Evolutionary conservation across 2,329 filamentous ascomycete species (phyloP), one percentile per base, ranked within the genome.

Genomic region (Dryadomyces quercivorus): DNA sequence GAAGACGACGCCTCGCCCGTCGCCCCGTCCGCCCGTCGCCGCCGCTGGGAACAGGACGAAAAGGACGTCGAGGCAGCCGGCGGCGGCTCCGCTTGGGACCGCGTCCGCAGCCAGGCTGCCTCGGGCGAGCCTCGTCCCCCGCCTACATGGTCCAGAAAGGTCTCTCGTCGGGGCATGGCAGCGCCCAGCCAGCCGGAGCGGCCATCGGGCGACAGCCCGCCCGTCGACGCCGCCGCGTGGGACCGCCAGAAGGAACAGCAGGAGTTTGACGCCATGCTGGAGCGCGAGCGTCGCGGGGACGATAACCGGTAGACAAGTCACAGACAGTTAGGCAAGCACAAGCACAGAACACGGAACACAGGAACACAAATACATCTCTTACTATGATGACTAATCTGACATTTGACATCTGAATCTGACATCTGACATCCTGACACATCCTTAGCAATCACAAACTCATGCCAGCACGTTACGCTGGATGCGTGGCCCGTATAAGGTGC

Each of bases 231-330:
- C 13, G 44, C 36, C 22, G 10, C 36, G 46, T 7, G 44, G 10
- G 56, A 55, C 13, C 57, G 56, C 26, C 47, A 54, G 31, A 47
- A 54, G 22, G 61, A 58, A 1, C 61, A 63, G 42, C 59, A 53
- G 45, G 57, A 62, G 21, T 63, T 63, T 51, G 61, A 63, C 18
- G 59, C 49, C n/a, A 59, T 63, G 60, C 55, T 63, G 12, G 61
- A 63, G 36, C 46, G 47, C n/a, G 61, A 63, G 46, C 60, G 61
- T 2, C 51, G 45, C 16, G 60, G 59, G 8, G 56, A 59, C 36
- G 51, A 40, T 18, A 26, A 26, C 15, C 5, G 22, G 38, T 42
- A 42, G 38, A 31, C 26, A 31, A 31, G 26, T 31, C n/a, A 31
- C 26, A 31, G 26, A 31, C 26, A 4, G 26, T 4, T 8, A 31